Base-by-base conservation (phyloP, 371 early-diverging fungal species). In the Saksenaea oblongispora region DNA sequence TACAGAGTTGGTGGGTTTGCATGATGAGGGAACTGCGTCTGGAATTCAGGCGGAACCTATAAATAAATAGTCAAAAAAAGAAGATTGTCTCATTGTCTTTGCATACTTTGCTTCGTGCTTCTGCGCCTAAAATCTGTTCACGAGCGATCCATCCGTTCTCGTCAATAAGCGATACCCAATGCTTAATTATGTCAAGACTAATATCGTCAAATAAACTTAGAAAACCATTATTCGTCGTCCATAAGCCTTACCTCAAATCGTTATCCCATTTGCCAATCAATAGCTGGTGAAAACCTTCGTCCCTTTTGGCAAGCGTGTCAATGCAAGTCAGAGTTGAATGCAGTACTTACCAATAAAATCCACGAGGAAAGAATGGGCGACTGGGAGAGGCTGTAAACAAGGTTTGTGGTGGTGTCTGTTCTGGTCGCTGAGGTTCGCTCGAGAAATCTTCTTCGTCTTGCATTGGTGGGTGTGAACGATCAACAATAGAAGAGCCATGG, bases 1-100 rank as follows among this genome's bases (percentile, higher is more conserved):
- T 92, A 75, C 17, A 97, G 73, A 1, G 95, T 95, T 0, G 98
- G 98, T 11, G 98, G 98, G 65, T 97, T 98, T 51, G 92, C 98
- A 75, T 91, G 93, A 58, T 96, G 89, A 10, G 94, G 91, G 67
- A 91, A 92, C 73, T 98, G 97, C 0, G 89, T 91, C 64, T 95
- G 96, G 82, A 97, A 97, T 80, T 97, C 93, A 11, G 71, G 34
- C 0, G 97, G 97, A 4, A 95, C 92, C 82, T 86, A 55, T 54
- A 5, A 5, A 44, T 28, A 17, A 47, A 42, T 26, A 58, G 34
- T 34, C 41, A 41, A 4, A 37, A 39, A 5, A 47, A 61, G 13
- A 37, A 24, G 18, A 24, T 42, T 18, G 15, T 51, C 44, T 26
- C n/a, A 5, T 60, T 87, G 10, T 22, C 24, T 5, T 47, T 26